Conservation (phyloP, 495 filamentous ascomycete genomes). For the Aspergillus panamensis region DNA sequence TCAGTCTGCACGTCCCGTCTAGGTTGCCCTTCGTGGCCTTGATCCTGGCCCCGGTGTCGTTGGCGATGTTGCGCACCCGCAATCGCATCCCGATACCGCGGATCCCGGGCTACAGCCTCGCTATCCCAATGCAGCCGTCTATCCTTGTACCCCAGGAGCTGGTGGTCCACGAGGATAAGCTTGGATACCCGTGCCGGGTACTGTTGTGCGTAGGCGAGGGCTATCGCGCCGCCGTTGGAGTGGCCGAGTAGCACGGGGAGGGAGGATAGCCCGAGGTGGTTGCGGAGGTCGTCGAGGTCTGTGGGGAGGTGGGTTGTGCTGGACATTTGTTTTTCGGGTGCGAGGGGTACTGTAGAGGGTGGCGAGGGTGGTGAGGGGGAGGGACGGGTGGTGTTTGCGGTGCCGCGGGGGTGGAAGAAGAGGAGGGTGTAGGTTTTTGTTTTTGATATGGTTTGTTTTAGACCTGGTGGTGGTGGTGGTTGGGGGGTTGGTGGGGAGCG, state of each 20-base stretch:
- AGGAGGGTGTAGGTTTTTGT: not conserved
- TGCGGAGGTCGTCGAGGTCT: slow-evolving; percentile 22
- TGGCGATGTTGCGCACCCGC: too few relatives aligned
- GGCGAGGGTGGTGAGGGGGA: too few relatives aligned
- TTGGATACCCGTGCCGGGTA: slow-evolving; percentile 17
- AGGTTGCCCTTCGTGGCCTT: too few relatives aligned
- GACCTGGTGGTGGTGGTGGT: slow-evolving; percentile 1
- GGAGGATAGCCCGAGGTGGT: slow-evolving; percentile 8
- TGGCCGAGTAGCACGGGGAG: slow-evolving; percentile 20
- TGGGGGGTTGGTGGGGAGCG: slow-evolving; percentile 1
- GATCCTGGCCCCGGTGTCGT: too few relatives aligned
- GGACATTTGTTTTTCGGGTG: not conserved
- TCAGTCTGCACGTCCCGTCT: slow-evolving; percentile 1
- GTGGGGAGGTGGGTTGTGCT: slow-evolving; percentile 14
- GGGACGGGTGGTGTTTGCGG: slow-evolving; percentile 4
- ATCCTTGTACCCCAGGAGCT: slow-evolving; percentile 6
- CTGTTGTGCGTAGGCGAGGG: slow-evolving; percentile 20
- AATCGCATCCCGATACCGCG: slow-evolving; percentile 9
- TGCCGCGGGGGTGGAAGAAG: slow-evolving; percentile 1
- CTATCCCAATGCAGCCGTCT: not conserved
- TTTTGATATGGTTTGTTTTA: not conserved
- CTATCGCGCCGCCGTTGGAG: slow-evolving; percentile 28
- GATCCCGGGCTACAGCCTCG: not conserved
- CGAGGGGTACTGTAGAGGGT: too few relatives aligned
- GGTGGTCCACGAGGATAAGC: slow-evolving; percentile 20